Conservation (phyloP, 352 stramenopile genomes). For the Globisporangium heterothallicum region DNA sequence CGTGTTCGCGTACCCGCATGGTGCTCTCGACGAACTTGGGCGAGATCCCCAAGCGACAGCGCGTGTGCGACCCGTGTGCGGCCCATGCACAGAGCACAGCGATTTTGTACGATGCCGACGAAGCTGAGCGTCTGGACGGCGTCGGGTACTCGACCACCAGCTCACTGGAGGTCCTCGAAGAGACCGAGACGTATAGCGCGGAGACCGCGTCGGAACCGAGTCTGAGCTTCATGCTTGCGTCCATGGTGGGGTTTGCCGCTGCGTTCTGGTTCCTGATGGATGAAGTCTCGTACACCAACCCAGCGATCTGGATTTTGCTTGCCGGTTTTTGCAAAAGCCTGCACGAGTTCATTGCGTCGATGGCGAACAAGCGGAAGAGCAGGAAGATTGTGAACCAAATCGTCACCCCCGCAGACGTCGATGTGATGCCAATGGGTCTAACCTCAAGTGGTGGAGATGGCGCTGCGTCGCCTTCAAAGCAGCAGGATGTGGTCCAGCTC, state of each 20-base stretch:
- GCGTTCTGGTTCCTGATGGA: constrained; percentile 82
- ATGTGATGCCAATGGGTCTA: neutral
- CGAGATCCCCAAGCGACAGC: constrained; percentile 63
- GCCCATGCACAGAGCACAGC: constrained; percentile 55
- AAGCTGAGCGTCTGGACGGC: constrained; percentile 16
- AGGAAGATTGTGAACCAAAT: constrained; percentile 7
- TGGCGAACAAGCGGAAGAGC: constrained; percentile 20
- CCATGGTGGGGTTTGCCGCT: constrained; percentile 47
- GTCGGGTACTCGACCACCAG: constrained; percentile 5
- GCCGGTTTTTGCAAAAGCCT: constrained; percentile 69
- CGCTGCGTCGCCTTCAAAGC: constrained; percentile 10
- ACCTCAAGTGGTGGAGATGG: constrained; percentile 2
- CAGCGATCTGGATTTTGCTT: constrained; percentile 71
- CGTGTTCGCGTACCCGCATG: constrained; percentile 76
- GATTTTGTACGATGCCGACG: constrained; percentile 56
- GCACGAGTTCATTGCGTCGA: constrained; percentile 39
- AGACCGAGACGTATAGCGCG: neutral
- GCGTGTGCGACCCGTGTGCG: constrained; percentile 68
- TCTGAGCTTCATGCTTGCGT: constrained; percentile 48
- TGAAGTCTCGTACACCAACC: constrained; percentile 65
- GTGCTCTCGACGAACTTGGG: constrained; percentile 62
- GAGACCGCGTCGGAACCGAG: constrained; percentile 16
- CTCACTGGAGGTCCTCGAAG: constrained; percentile 5
- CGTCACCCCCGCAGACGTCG: constrained; percentile 20
- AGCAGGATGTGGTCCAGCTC: constrained; percentile 39